Base-by-base conservation (phyloP, 2,329 filamentous ascomycete species). In the Phaeoacremonium minimum region DNA sequence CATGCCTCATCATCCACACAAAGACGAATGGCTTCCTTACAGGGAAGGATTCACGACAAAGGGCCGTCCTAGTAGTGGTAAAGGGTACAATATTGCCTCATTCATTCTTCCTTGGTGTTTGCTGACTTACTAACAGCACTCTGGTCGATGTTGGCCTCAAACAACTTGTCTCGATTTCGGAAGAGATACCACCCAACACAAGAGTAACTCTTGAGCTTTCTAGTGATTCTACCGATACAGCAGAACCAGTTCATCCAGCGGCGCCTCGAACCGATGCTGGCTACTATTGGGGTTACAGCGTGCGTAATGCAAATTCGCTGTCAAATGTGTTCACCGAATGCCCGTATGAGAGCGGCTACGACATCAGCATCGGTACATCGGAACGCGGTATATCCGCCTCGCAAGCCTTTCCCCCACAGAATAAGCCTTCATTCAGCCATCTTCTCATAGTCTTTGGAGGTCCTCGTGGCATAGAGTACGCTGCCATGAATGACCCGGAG, bases 281-380 rank as follows among this genome's bases (percentile, higher is more conserved):
- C 0, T 93, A 88, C 60, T 94, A 90, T 63, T 95, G 88, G 87
- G 88, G 88, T 31, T 95, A 85, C 58, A 73, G 67, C 7, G 78
- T 89, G 4, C 77, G 88, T 17, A 77, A 73, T 43, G 81, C 81
- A 22, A 51, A 60, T 5, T 82, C 77, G 4, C 71, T 95, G 5
- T 85, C 85, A 5, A 66, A 73, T 5, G 78, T 94, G 7, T 89
- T 91, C 51, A 89, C 86, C 4, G 86, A 90, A 55, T 82, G 78
- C 46, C 73, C 78, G 1, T 88, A 77, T 53, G 78, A 85, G 38
- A 79, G 77, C 31, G 88, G 88, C 11, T 95, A 95, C 60, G 87
- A 94, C 58, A 49, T 90, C 38, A 87, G 81, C 48, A 80, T 95
- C 47, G 88, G 87, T 13, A 94, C 87, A 0, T 91, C 86, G 4